phyloP scores from a whole-genome alignment of 305 asterid species.

The Ilex paraguariensis region DNA sequence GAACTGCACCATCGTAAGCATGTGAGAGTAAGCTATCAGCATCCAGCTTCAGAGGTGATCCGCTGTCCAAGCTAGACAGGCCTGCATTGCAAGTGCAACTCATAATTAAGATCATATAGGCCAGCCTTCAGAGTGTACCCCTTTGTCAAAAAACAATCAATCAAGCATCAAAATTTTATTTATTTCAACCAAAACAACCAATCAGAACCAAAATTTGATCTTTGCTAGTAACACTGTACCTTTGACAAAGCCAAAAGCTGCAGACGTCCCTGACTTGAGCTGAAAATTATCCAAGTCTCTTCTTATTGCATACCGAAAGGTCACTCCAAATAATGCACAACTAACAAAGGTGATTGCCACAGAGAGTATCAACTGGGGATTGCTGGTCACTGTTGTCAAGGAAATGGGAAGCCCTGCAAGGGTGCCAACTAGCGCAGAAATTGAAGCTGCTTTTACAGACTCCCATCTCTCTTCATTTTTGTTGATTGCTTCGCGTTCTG shows the following conservation, averaged over 20 bases:
- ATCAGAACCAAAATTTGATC: too few species aligned
- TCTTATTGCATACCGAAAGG: conserved; percentile 80
- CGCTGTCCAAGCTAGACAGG: conserved; percentile 62
- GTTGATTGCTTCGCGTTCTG: conserved; percentile 18
- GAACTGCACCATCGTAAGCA: conserved; percentile 51
- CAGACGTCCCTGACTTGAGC: conserved; percentile 78
- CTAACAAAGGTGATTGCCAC: conserved; percentile 59
- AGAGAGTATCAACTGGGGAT: conserved; percentile 54
- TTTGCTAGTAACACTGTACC: conserved; percentile 29
- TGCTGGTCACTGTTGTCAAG: conserved; percentile 42
- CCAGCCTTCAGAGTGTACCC: too few species aligned
- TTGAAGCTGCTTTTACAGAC: conserved; percentile 76
- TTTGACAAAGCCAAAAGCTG: conserved; percentile 83
- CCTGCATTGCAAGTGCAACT: conserved; percentile 41
- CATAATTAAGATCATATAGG: too few species aligned
- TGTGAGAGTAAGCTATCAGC: conserved; percentile 45
- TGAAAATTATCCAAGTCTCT: conserved; percentile 79
- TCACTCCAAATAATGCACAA: conserved; percentile 85
- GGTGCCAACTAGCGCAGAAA: conserved; percentile 72
- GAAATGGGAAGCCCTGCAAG: conserved; percentile 67
- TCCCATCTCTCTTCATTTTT: conserved; percentile 66
- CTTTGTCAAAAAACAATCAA: too few species aligned
- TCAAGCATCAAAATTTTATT: background rate
- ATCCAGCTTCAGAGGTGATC: conserved; percentile 59
- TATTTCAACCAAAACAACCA: too few species aligned